Conservation (phyloP, 108 stramenopile species). For the Nitzschia sp. region DNA sequence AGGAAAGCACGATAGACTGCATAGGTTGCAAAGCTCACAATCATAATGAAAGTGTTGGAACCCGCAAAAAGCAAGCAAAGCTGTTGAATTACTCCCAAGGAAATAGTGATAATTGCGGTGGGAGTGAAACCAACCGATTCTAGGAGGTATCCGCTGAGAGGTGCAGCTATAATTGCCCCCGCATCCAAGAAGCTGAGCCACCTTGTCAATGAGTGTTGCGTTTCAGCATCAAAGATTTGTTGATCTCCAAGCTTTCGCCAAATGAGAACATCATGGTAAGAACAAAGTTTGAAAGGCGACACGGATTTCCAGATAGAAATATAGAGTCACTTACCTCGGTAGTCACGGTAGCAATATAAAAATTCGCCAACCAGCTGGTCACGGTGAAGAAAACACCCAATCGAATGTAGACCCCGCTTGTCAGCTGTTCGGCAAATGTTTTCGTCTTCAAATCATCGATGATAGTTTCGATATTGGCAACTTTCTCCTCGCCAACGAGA, state of each 20-base stretch:
- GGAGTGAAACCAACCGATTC: constrained; percentile 40
- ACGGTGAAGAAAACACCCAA: constrained; percentile 44
- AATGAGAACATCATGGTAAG: neutral
- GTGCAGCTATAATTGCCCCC: constrained; percentile 38
- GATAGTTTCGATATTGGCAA: neutral
- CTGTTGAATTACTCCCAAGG: constrained; percentile 36
- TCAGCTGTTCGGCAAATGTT: constrained; percentile 38
- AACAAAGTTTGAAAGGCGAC: no score
- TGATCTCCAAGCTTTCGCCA: constrained; percentile 14
- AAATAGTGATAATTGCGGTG: constrained; percentile 33
- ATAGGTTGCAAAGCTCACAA: constrained; percentile 41
- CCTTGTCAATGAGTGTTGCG: constrained; percentile 14
- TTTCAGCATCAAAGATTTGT: constrained; percentile 19
- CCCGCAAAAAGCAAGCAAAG: constrained; percentile 27
- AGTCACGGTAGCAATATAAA: constrained; percentile 50
- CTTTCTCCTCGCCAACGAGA: neutral
- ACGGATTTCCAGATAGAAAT: no score
- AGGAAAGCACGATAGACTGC: constrained; percentile 54
- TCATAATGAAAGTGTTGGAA: constrained; percentile 14
- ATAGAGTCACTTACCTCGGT: constrained; percentile 26
- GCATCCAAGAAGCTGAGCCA: constrained; percentile 36
- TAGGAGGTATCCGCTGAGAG: constrained; percentile 40
- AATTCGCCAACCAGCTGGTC: constrained; percentile 48
- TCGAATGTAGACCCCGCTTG: constrained; percentile 35
- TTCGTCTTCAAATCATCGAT: constrained; percentile 8